Evolutionary conservation across 1,284 basidiomycete genomes (phyloP), one percentile per base, ranked within the genome.

Genomic region (Trametes polyzona): DNA sequence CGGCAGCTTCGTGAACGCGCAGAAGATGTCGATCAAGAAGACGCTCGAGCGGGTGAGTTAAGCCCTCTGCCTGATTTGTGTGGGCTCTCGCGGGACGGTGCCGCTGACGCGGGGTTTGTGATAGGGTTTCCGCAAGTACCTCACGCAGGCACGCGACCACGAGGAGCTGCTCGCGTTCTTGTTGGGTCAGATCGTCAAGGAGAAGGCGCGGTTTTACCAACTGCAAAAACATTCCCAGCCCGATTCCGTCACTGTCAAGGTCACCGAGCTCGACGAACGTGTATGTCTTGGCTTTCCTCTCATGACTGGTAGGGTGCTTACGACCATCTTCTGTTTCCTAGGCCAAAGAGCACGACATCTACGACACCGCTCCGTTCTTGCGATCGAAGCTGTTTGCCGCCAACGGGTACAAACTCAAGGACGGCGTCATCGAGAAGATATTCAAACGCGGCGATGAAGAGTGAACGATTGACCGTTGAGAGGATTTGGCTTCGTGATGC

Each of bases 11-110:
- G 93, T 99, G 55, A 95, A 77, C 65, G 93, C 96, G 17, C 97
- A 99, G 73, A 99, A 99, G 80, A 92, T 96, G 83, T 95, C 92
- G 59, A 95, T 99, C 77, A 98, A 98, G 83, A 96, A 94, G 79
- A 96, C 95, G 16, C 80, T 99, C 40, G 94, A 99, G 75, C 82
- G 97, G 67, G 95, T 95, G 68, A 59, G 90, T 82, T 11, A 35
- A 12, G 9, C 5, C 21, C 27, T 40, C 32, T 17, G n/a, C 39
- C 43, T 49, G 4, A 10, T 26, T 26, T 14, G 23, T 33, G 1
- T 36, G 3, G 6, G n/a, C 21, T 3, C 8, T 21, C 30, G 2
- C 10, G 41, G 35, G 44, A 23, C 47, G 16, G 35, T 23, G 17
- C 37, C 12, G 32, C 54, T 66, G 30, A 64, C 32, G 14, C 16